Evolutionary conservation across 1,284 basidiomycete genomes (phyloP), one percentile per base, ranked within the genome.

Genomic region (Apiotrichum veenhuisii): DNA sequence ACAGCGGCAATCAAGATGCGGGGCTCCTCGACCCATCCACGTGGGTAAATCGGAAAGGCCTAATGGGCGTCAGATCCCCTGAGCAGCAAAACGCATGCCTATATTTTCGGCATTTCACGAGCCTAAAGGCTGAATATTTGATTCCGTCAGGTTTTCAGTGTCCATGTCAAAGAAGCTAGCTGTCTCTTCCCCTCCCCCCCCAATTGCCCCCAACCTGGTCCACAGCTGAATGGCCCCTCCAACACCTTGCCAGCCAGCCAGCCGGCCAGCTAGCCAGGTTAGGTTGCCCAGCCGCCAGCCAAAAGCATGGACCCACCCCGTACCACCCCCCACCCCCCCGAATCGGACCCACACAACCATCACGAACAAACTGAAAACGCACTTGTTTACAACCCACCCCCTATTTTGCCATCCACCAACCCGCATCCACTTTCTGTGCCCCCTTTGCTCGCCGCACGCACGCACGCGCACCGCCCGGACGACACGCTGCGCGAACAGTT

Each of bases 401-500:
- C 30, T 5, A 30, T 30, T 30, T 30, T 12, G 30, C 30, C n/a
- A n/a, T 14, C 10, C 42, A 43, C 41, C 41, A 25, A 7, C 26
- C 5, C 5, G 40, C 42, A 43, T 33, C 27, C 26, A 38, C 41
- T 17, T 18, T 17, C 40, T 33, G 1, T 23, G 12, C 17, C 43
- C 23, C 34, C 42, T 26, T 30, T 30, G 10, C n/a, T 25, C 43
- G 18, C 11, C 52, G n/a, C n/a, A 54, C 42, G 27, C 45, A 23
- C 43, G 26, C 34, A 22, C 36, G 45, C 22, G 11, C 18, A 20
- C 27, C 15, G 34, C 18, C 36, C 9, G 41, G 20, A 22, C 43
- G 14, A 30, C 11, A 23, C 46, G 5, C 25, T 34, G 51, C 54
- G 51, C 54, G 57, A 56, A 57, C 15, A 46, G 56, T 57, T 38